Percentiles rank a stretch among this genome's conserved stretches.
These are phyloP conservation scores for Penium margaritaceum DNA, from an alignment of 139 green algal species.

Conservation along the genomic window DNA sequence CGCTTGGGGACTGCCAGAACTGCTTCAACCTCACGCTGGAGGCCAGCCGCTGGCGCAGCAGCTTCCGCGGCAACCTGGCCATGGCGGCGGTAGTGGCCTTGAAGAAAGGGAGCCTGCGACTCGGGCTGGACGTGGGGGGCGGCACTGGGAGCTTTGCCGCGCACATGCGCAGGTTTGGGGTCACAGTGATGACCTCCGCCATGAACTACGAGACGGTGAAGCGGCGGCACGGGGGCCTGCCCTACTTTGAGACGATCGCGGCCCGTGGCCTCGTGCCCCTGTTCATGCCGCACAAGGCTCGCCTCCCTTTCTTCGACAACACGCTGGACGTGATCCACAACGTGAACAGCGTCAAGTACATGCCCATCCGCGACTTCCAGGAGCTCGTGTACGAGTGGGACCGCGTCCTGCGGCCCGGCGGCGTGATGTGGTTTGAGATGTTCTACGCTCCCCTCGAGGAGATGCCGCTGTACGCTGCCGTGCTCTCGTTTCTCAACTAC, in stretches of 20 bases:
- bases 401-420: background rate
- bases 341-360: background rate
- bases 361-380: background rate
- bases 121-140: constrained; percentile 28
- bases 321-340: constrained; percentile 1
- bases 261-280: background rate
- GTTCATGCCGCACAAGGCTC: background rate
- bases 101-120: constrained; percentile 15
- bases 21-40: constrained; percentile 29
- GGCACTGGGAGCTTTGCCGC: constrained; percentile 20
- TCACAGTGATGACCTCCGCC: constrained; percentile 22
- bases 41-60: constrained; percentile 7
- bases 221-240: constrained; percentile 7
- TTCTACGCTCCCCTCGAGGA: constrained; percentile 7
- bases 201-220: constrained; percentile 16
- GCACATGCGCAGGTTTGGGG: constrained; percentile 27
- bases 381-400: constrained; percentile 8
- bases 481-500: background rate
- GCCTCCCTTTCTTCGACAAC: constrained; percentile 8
- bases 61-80: background rate
- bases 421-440: constrained; percentile 23
- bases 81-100: constrained; percentile 10
- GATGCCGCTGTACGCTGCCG: constrained; percentile 3
- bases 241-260: constrained; percentile 3
- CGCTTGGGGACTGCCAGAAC: constrained; percentile 9